Evolutionary conservation across 805 yeast genomes (phyloP), one percentile per base, ranked within the genome.

Genomic region (Zygotorulaspora danielsina): DNA sequence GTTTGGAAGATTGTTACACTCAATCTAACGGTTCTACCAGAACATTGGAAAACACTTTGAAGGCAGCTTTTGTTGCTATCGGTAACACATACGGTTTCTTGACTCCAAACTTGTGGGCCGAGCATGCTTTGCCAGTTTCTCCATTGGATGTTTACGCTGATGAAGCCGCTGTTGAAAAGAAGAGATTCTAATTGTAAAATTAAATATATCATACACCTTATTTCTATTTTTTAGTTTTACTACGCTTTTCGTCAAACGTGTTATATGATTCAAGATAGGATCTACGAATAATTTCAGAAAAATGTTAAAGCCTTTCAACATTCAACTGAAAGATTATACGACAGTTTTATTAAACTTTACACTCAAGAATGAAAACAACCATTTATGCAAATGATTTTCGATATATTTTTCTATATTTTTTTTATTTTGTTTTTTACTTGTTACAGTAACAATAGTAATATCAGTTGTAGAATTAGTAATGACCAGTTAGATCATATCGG

Each of bases 61-160:
- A 93, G 84, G 98, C 98, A 69, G 86, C 97, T 66, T 93, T 93
- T 80, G 89, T 83, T 74, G 98, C 98, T 67, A 84, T 93, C 67
- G 96, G 97, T 79, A 90, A 89, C 95, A 87, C 98, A 62, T 93
- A 93, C 87, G 96, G 95, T 78, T 93, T 89, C 97, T 84, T 93
- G 77, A 93, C 98, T 72, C 98, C 98, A 70, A 84, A 89, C 95
- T 80, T 93, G 75, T 93, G 98, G 98, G 75, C 76, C 63, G 84
- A 80, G 63, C 79, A 80, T 65, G 78, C 85, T 54, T 79, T 89
- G 69, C 78, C 79, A 66, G 76, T 84, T 60, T 85, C 95, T 68
- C 98, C 98, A 71, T 78, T 93, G 72, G 98, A 93, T 67, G 79
- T 83, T 67, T 89, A 82, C 80, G 81, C 90, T 66, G 90, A 83